phyloP scores from a whole-genome alignment of 345 rosid genomes.

The Bruguiera gymnorhiza region DNA sequence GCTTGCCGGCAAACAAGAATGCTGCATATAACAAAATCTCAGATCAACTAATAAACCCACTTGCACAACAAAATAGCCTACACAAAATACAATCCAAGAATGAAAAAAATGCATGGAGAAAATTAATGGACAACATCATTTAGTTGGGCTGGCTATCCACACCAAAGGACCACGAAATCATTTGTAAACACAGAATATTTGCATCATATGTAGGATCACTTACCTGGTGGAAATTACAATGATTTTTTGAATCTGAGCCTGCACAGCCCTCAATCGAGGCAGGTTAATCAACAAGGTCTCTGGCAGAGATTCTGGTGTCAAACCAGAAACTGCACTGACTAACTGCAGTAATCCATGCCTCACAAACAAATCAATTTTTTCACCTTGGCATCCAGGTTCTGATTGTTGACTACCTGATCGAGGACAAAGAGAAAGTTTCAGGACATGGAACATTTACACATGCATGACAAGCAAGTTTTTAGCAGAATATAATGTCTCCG shows the following conservation, averaged over 20 bases:
- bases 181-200: too few relatives aligned
- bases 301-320: constrained; percentile 52
- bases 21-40: constrained; percentile 35
- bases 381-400: constrained; percentile 49
- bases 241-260: constrained; percentile 78
- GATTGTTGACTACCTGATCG: constrained; percentile 42
- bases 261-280: constrained; percentile 62
- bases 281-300: constrained; percentile 73
- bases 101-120: neutral
- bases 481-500: neutral
- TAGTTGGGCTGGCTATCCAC: too few relatives aligned
- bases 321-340: constrained; percentile 56
- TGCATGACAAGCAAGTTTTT: constrained; percentile 8
- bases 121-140: too few relatives aligned
- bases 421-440: neutral
- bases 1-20: constrained; percentile 74
- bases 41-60: neutral
- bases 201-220: neutral
- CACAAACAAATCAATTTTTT: constrained; percentile 55
- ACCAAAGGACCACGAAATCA: too few relatives aligned
- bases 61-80: neutral
- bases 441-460: too few relatives aligned
- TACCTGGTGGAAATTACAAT: constrained; percentile 70
- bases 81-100: neutral
- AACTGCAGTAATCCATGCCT: constrained; percentile 82